Conservation (phyloP, 1,139 yeast species). For the Wickerhamiella infanticola region DNA sequence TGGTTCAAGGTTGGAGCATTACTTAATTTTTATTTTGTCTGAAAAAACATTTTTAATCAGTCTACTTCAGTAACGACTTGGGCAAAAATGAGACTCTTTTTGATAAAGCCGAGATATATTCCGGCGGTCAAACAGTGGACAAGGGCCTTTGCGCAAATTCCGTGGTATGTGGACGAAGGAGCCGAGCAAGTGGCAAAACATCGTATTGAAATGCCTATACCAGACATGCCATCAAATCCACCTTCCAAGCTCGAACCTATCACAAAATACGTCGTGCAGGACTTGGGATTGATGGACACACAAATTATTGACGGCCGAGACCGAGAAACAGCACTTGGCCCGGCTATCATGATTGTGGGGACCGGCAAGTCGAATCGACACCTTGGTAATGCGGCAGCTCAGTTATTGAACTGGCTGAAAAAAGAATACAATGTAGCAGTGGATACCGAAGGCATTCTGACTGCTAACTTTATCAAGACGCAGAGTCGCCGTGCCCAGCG, state of each 20-base stretch:
- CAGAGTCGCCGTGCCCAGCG: conserved; percentile 44
- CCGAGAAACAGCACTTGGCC: conserved; percentile 31
- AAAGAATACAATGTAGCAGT: conserved; percentile 32
- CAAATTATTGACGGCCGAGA: conserved; percentile 42
- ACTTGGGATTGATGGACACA: conserved; percentile 52
- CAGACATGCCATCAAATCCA: conserved; percentile 40
- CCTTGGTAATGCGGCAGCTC: conserved; percentile 52
- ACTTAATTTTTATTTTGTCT: too few species aligned
- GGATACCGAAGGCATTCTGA: conserved; percentile 54
- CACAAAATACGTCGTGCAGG: conserved; percentile 34
- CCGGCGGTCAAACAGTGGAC: too few species aligned
- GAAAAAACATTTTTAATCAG: too few species aligned
- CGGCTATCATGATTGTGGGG: conserved; percentile 40
- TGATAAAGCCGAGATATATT: too few species aligned
- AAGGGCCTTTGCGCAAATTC: conserved; percentile 1
- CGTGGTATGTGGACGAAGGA: conserved; percentile 14
- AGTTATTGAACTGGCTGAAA: conserved; percentile 37
- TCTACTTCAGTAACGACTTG: too few species aligned
- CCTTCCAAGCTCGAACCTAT: conserved; percentile 38
- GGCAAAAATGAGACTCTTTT: too few species aligned
- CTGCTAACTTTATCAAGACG: conserved; percentile 41
- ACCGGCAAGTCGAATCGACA: conserved; percentile 72
- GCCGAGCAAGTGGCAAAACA: neutral
- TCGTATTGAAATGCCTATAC: conserved; percentile 17
- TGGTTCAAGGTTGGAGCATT: too few species aligned